Base-by-base conservation (phyloP, 2,329 filamentous ascomycete species). In the Fusarium euwallaceae region DNA sequence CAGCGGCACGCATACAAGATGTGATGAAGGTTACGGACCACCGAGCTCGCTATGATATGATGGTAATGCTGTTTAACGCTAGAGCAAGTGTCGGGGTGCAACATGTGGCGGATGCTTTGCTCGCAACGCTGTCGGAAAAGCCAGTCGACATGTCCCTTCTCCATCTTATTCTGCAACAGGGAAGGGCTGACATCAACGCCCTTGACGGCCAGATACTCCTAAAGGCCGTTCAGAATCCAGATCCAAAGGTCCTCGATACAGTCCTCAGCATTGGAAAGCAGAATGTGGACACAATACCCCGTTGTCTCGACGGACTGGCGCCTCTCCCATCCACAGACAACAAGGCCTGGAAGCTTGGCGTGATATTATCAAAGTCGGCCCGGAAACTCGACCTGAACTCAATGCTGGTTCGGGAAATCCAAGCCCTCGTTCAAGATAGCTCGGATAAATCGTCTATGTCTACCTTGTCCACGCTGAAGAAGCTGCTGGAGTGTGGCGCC, bases 181-280 rank as follows among this genome's bases (percentile, higher is more conserved):
- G 89, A 0, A 84, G 84, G 24, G 88, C 87, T 3, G 87, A 91
- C 67, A 80, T 90, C 64, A 91, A 91, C 69, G 80, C 83, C 11
- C 80, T 86, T 4, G 81, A 83, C 1, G 88, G 87, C 11, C 80
- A 82, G 3, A 83, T 86, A 16, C 79, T 89, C 14, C 81, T 75
- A 66, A 79, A 80, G 82, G 83, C 87, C 1, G 80, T 84, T 2
- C 75, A 78, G 10, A 83, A 87, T 29, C 80, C 85, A 0, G 87
- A 91, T 48, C 84, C 84, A 0, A 82, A 86, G 20, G 81, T 91
- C 2, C 79, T 90, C 2, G 86, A 87, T 5, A 77, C 87, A 27
- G 75, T 90, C 3, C 80, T 89, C 4, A 82, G 82, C 3, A 79
- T 86, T 16, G 87, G 88, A 1, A 84, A 84, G 27, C 86, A 88